Evolutionary conservation across 352 stramenopile genomes (phyloP).

Genomic region (Thalassiosira delicatula): DNA sequence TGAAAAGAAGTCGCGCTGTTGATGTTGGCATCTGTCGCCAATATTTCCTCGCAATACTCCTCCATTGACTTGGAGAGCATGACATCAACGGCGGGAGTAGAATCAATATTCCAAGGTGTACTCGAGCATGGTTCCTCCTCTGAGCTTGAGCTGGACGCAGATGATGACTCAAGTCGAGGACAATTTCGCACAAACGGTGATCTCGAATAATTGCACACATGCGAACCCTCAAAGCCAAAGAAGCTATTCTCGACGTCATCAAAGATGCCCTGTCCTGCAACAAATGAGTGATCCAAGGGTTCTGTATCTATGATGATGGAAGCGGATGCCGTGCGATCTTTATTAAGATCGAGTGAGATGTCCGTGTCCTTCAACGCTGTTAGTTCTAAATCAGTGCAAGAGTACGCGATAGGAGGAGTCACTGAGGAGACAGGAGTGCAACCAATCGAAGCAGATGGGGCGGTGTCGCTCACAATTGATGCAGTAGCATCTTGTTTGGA

Average conservation of each 20-base stretch:
- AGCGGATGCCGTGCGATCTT: slow-evolving; percentile 5
- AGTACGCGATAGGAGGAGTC: not conserved
- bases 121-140: slow-evolving; percentile 6
- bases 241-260: slow-evolving; percentile 39
- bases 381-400: too few relatives aligned
- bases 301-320: slow-evolving; percentile 14
- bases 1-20: too few relatives aligned
- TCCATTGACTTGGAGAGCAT: slow-evolving; percentile 27
- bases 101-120: not conserved
- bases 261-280: slow-evolving; percentile 26
- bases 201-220: not conserved
- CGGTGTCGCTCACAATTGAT: not conserved
- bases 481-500: not conserved
- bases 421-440: not conserved
- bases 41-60: slow-evolving; percentile 25
- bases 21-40: slow-evolving; percentile 18
- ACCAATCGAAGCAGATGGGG: too few relatives aligned
- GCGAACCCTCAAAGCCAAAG: slow-evolving; percentile 1
- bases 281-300: slow-evolving; percentile 25
- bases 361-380: not conserved
- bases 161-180: not conserved
- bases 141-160: not conserved
- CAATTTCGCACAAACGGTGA: too few relatives aligned
- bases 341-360: not conserved
- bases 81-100: not conserved